A percentile compares a stretch with the other conserved stretches of the same genome.
These are phyloP conservation scores for Scheffersomyces coipomensis DNA, from an alignment of 805 yeast genomes.

Conservation along the genomic window DNA sequence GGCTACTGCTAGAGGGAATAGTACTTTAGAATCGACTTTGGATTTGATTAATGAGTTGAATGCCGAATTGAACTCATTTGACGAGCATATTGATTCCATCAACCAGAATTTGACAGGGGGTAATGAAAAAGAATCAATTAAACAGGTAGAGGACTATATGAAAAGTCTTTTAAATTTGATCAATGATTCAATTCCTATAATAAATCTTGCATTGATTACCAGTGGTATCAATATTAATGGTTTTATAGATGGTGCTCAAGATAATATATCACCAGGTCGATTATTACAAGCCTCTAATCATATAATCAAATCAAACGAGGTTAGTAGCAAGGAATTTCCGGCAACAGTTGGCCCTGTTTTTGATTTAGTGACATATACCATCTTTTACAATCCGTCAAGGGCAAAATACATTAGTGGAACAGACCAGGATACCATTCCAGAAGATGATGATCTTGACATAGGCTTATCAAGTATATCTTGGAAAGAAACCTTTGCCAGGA, in stretches of 20 bases:
- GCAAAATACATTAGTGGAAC: conserved; percentile 28
- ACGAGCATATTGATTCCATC: conserved; percentile 43
- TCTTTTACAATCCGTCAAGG: conserved; percentile 58
- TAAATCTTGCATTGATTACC: conserved; percentile 63
- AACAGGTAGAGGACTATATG: conserved; percentile 51
- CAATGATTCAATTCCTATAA: conserved; percentile 67
- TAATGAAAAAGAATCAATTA: conserved; percentile 37
- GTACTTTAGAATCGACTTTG: conserved; percentile 54
- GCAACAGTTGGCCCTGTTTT: conserved; percentile 61
- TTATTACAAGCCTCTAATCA: conserved; percentile 60
- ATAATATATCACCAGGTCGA: conserved; percentile 60
- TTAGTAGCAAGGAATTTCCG: not conserved
- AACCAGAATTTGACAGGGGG: conserved; percentile 24
- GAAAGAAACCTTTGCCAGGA: conserved; percentile 70
- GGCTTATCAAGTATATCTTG: conserved; percentile 50
- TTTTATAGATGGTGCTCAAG: conserved; percentile 32
- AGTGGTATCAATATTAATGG: conserved; percentile 62
- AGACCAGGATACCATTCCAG: conserved; percentile 9
- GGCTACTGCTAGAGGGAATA: conserved; percentile 61
- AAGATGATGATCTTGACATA: conserved; percentile 5
- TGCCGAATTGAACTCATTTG: conserved; percentile 57
- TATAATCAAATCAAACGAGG: conserved; percentile 37
- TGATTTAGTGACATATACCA: conserved; percentile 54
- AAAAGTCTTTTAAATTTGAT: conserved; percentile 47
- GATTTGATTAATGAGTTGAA: conserved; percentile 55